Base-by-base conservation (phyloP, 192 early-diverging fungal species). In the Neocallimastix lanati region DNA sequence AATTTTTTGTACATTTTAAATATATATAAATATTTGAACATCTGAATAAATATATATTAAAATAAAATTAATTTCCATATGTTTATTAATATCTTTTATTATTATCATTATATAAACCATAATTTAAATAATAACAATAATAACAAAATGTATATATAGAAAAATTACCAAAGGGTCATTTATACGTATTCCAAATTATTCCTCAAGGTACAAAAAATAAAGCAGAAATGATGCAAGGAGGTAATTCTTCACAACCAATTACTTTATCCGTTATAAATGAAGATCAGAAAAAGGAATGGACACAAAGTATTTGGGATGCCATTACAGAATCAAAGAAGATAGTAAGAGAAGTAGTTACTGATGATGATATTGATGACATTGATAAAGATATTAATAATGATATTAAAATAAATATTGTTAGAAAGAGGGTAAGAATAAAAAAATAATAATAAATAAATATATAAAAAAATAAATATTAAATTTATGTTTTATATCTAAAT, bases 111-210 rank as follows among this genome's bases (percentile, higher is more conserved):
- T n/a, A n/a, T n/a, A n/a, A n/a, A n/a, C n/a, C n/a, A n/a, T n/a
- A n/a, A n/a, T n/a, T n/a, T n/a, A n/a, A n/a, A n/a, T n/a, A n/a
- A n/a, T n/a, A n/a, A n/a, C n/a, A n/a, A n/a, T n/a, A n/a, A n/a
- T n/a, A n/a, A n/a, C n/a, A n/a, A n/a, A n/a, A n/a, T n/a, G n/a
- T n/a, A n/a, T n/a, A n/a, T 81, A 28, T 27, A 84, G 83, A 84
- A 21, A 67, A 79, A 9, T 29, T 83, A 0, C 78, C 82, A 38
- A 84, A 84, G 35, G 82, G 78, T 58, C 82, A 80, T 78, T 82
- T 81, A 50, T 28, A 79, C 28, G 84, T 77, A 7, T 84, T 84
- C 58, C 83, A 84, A 33, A 12, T 83, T 27, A 40, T 33, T 67
- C 25, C 21, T 9, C 16, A 67, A n/a, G 25, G n/a, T 67, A 67